Evolutionary conservation across 371 early-diverging fungal species (phyloP).

Genomic region (Capillidium heterosporum): DNA sequence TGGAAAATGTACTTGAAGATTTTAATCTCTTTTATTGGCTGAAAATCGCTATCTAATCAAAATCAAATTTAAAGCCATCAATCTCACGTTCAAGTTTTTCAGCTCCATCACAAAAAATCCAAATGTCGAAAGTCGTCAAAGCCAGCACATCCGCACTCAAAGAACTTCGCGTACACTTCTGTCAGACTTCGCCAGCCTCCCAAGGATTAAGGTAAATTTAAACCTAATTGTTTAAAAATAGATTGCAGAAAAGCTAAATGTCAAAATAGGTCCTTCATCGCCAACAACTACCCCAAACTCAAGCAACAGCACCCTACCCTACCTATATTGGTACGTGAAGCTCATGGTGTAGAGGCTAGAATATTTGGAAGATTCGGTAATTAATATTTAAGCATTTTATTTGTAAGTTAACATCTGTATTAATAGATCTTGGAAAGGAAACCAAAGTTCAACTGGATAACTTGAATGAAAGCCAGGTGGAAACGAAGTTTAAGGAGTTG

Average conservation of each 20-base stretch:
- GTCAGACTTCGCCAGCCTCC: constrained; percentile 68
- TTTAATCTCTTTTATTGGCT: too few relatives aligned
- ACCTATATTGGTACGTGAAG: constrained; percentile 83
- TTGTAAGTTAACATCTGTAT: neutral
- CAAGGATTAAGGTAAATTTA: constrained; percentile 55
- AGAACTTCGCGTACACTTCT: constrained; percentile 81
- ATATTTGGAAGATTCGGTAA: constrained; percentile 82
- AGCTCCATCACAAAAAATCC: too few relatives aligned
- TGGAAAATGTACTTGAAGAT: too few relatives aligned
- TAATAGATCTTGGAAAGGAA: constrained; percentile 68
- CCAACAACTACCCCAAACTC: constrained; percentile 53
- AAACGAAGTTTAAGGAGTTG: constrained; percentile 11
- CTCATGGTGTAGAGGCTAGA: constrained; percentile 63
- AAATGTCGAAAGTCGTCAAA: neutral
- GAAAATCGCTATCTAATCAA: too few relatives aligned
- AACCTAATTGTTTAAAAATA: neutral
- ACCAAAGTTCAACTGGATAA: constrained; percentile 57
- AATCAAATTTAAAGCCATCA: too few relatives aligned
- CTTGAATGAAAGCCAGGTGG: constrained; percentile 49
- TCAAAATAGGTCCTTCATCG: constrained; percentile 51
- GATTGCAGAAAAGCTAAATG: neutral
- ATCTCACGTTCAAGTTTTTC: too few relatives aligned
- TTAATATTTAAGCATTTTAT: constrained; percentile 6
- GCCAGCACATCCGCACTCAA: neutral
- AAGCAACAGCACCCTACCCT: constrained; percentile 74